A percentile compares a stretch with the other conserved stretches of the same genome.
Evolutionary conservation across 768 basidiomycete genomes (phyloP).

Genomic region (Austroboletus eburneus): DNA sequence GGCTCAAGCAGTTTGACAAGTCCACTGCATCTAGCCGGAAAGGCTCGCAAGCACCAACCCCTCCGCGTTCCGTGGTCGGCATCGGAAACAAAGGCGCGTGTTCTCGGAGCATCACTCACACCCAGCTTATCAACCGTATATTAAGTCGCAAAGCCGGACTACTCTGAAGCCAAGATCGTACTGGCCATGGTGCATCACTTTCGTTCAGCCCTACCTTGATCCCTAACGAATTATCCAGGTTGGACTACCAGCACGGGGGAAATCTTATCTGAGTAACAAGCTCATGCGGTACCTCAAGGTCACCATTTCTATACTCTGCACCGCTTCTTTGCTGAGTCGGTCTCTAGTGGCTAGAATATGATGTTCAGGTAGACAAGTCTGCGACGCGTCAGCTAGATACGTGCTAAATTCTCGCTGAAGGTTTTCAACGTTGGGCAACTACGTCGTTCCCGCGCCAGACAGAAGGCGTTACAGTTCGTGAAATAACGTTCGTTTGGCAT

Average conservation of each 20-base stretch:
- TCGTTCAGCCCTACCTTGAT: neutral
- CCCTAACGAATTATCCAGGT: slow-evolving; percentile 47
- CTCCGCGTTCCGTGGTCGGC: slow-evolving; percentile 79
- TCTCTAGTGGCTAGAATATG: slow-evolving; percentile 94
- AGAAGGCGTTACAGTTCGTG: slow-evolving; percentile 69
- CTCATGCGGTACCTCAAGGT: slow-evolving; percentile 94
- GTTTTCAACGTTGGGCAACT: slow-evolving; percentile 99
- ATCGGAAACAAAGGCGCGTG: slow-evolving; percentile 80
- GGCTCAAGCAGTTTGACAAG: slow-evolving; percentile 79
- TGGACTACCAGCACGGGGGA: slow-evolving; percentile 95
- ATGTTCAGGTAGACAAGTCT: slow-evolving; percentile 67
- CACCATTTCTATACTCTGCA: slow-evolving; percentile 18
- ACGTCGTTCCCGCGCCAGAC: slow-evolving; percentile 77
- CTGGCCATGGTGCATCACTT: slow-evolving; percentile 76
- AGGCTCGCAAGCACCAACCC: slow-evolving; percentile 71
- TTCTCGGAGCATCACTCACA: neutral
- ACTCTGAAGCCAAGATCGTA: slow-evolving; percentile 97
- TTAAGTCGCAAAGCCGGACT: slow-evolving; percentile 92
- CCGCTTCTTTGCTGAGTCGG: slow-evolving; percentile 7
- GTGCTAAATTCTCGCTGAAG: slow-evolving; percentile 34
- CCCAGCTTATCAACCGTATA: neutral
- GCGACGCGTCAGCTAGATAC: neutral
- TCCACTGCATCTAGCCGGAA: slow-evolving; percentile 66
- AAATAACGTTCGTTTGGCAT: slow-evolving; percentile 1
- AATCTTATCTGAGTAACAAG: slow-evolving; percentile 98